Evolutionary conservation across 2,329 filamentous ascomycete species (phyloP).

Genomic region (Ophidiomyces ophidiicola): DNA sequence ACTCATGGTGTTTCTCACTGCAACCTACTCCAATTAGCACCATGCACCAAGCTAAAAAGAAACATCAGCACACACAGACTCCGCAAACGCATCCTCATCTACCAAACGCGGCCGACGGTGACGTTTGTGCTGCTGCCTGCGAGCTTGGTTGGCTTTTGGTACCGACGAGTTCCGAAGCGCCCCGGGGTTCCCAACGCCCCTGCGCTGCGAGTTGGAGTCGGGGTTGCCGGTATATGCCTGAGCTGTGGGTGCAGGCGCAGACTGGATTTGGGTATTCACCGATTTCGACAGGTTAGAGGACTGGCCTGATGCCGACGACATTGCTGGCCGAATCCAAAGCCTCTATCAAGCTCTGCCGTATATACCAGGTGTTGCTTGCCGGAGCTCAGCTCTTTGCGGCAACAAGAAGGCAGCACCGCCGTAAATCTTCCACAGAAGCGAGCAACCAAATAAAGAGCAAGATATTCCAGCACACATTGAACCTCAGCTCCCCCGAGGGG

Average conservation of each 20-base stretch:
- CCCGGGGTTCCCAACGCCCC: constrained; percentile 32
- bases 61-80: constrained; percentile 47
- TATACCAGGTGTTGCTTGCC: neutral
- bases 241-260: constrained; percentile 24
- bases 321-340: constrained; percentile 20
- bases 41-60: constrained; percentile 7
- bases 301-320: constrained; percentile 33
- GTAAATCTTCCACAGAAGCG: neutral
- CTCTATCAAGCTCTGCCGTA: constrained; percentile 4
- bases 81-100: constrained; percentile 79
- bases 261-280: constrained; percentile 26
- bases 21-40: constrained; percentile 34
- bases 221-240: constrained; percentile 21
- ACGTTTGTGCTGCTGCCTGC: constrained; percentile 71
- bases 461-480: neutral
- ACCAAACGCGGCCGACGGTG: constrained; percentile 61
- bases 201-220: constrained; percentile 31
- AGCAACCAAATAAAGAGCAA: neutral
- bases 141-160: constrained; percentile 58
- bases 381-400: too few species aligned
- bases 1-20: constrained; percentile 52
- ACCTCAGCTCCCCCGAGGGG: constrained; percentile 8
- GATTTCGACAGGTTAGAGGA: constrained; percentile 29
- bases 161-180: constrained; percentile 28
- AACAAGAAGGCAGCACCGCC: neutral